Percentiles rank a stretch among this genome's conserved stretches.
phyloP scores from a whole-genome alignment of 2,329 filamentous ascomycete species.

The Ilyonectria robusta region DNA sequence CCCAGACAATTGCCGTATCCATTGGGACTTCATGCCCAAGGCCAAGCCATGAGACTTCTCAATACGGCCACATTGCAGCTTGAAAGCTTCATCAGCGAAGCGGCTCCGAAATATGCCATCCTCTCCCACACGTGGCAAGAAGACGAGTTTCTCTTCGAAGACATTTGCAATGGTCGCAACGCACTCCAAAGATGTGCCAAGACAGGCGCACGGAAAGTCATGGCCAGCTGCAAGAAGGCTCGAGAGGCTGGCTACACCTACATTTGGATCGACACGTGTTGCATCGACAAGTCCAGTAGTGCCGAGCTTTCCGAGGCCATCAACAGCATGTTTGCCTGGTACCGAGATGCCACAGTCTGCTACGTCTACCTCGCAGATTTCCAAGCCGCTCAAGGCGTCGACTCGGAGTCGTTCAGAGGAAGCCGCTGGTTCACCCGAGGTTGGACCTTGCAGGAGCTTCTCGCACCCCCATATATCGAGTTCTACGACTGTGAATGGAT shows the following conservation, averaged over 20 bases:
- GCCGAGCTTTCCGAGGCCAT: slow-evolving; percentile 10
- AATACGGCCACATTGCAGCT: not conserved
- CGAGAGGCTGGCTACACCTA: not conserved
- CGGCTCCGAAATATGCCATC: slow-evolving; percentile 1
- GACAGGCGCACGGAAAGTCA: not conserved
- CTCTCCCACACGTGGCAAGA: not conserved
- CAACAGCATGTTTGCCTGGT: slow-evolving; percentile 12
- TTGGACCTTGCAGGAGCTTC: not conserved
- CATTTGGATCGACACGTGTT: slow-evolving; percentile 1
- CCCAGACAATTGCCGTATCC: not conserved
- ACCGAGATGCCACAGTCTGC: not conserved
- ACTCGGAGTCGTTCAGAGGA: not conserved
- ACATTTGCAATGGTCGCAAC: not conserved
- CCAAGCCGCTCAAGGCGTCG: not conserved
- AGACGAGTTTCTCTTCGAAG: not conserved
- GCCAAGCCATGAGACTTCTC: not conserved
- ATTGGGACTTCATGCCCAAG: not conserved
- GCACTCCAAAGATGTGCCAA: not conserved
- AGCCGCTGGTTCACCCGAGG: not conserved
- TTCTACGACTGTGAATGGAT: slow-evolving; percentile 3
- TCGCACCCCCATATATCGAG: not conserved
- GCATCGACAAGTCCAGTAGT: slow-evolving; percentile 13
- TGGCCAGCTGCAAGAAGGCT: not conserved
- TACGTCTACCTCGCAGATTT: slow-evolving; percentile 1
- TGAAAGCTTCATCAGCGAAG: not conserved